Base-by-base conservation (phyloP, 345 rosid species). In the Salix brachista region DNA sequence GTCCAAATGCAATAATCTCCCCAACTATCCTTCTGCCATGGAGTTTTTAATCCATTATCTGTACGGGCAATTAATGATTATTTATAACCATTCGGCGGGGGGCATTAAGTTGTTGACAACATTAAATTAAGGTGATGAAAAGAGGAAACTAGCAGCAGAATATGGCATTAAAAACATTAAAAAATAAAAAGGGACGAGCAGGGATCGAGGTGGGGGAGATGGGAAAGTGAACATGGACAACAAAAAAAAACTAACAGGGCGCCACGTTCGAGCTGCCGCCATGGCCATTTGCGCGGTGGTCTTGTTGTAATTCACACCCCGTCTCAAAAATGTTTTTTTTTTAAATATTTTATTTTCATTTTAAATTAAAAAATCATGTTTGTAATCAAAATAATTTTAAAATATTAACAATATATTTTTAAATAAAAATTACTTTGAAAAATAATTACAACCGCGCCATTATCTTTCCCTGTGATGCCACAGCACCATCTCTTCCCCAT, bases 201-300 rank as follows among this genome's bases (percentile, higher is more conserved):
- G 68, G 68, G 68, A 65, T 65, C 88, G 65, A 69, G 67, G 72
- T 76, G 68, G 34, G 77, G 78, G 34, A 23, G 67, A 41, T 62
- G 80, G 76, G 65, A 69, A 78, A 74, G 70, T 19, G 54, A 26
- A 21, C 32, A 28, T 41, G 61, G 42, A 80, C 60, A 26, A 64
- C 70, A 23, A 64, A 60, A 0, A 42, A 58, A 13, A 18, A 64
- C 36, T 11, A 4, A 5, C 34, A 62, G 19, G 58, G 62, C 62
- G n/a, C 14, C 62, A 58, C 62, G 62, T n/a, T 58, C 23, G 62
- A 1, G 28, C 62, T 58, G 28, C 28, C 62, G 67, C 67, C 19
- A 26, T 65, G 30, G 39, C 28, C 64, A 39, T 10, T 18, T n/a
- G 13, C 4, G 26, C 23, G 62, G 23, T 54, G 60, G 34, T 32